Percentiles rank a stretch among this genome's conserved stretches.
Evolutionary conservation across 768 basidiomycete genomes (phyloP).

Genomic region (Boletus pseudo-olivaceus): DNA sequence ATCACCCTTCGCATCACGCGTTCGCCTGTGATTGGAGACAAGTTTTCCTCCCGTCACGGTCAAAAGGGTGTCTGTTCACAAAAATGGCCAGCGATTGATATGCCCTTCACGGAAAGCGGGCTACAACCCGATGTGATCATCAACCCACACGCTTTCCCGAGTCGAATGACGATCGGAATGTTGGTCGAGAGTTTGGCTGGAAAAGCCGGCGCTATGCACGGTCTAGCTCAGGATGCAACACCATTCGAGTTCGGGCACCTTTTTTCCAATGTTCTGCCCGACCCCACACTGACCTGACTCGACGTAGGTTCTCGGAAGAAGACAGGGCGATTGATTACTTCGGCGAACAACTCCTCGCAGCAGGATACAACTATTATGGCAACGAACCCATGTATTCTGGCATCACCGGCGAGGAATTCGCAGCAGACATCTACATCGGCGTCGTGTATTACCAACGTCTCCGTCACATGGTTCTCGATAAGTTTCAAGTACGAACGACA

Average conservation of each 20-base stretch:
- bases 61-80: conserved; percentile 99
- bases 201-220: conserved; percentile 99
- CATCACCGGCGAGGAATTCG: conserved; percentile 97
- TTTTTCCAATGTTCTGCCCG: conserved; percentile 3
- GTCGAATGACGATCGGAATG: conserved; percentile 99
- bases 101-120: conserved; percentile 98
- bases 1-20: conserved; percentile 91
- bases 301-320: conserved; percentile 81
- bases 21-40: conserved; percentile 96
- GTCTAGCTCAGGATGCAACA: conserved; percentile 96
- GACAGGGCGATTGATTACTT: conserved; percentile 99
- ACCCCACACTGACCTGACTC: conserved; percentile 8
- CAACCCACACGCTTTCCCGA: conserved; percentile 99
- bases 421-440: conserved; percentile 97
- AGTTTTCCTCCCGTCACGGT: conserved; percentile 98
- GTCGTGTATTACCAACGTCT: conserved; percentile 98
- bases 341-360: conserved; percentile 86
- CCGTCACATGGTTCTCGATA: conserved; percentile 99
- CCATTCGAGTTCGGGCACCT: conserved; percentile 79
- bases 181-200: conserved; percentile 99
- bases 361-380: conserved; percentile 98
- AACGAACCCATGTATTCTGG: conserved; percentile 99
- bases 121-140: conserved; percentile 99
- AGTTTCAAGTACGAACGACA: conserved; percentile 98
- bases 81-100: conserved; percentile 96